Evolutionary conservation across 2,329 filamentous ascomycete genomes (phyloP), one percentile per base, ranked within the genome.

Genomic region (Epichloe glyceriae): DNA sequence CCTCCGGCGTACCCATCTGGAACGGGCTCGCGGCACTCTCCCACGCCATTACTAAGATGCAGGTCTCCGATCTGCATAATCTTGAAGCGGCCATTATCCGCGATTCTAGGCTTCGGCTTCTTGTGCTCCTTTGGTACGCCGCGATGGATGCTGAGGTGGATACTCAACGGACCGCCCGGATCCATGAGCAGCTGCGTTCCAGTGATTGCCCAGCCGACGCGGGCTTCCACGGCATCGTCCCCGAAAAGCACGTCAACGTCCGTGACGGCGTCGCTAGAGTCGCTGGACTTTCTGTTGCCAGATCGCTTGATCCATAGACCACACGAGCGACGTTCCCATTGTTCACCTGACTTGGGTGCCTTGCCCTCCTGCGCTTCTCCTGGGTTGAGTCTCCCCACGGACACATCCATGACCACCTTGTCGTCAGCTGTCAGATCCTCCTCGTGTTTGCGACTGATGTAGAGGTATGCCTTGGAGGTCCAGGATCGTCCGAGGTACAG

Each of bases 21-120:
- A 57, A 91, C 76, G n/a, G 88, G 80, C 59, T 98, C 89, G 56
- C 93, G 82, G 63, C 93, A 98, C 43, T 70, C 69, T 10, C 93
- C 93, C 5, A 90, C 75, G 10, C 91, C 93, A 2, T 93, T 98
- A 62, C 88, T 91, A 51, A 98, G 71, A 67, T 98, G 93, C 54
- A 97, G 71, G 70, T 98, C 93, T n/a, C 89, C 86, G 50, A 95
- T 74, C 68, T 98, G 93, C 77, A 98, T 82, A 56, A 98, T 95
- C 73, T 97, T 97, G 73, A 97, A 97, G 59, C 85, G 88, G 33
- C 91, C 93, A 63, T 93, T 88, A 54, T 94, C 88, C 42, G 80
- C 79, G 55, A 98, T 88, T 52, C 86, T 80, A 11, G 85, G 86
- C 39, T 80, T 72, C 1, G 86, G 85, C 64, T 84, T 89, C 60